Conservation (phyloP, 352 stramenopile genomes). For the Thalassiosira delicatula region DNA sequence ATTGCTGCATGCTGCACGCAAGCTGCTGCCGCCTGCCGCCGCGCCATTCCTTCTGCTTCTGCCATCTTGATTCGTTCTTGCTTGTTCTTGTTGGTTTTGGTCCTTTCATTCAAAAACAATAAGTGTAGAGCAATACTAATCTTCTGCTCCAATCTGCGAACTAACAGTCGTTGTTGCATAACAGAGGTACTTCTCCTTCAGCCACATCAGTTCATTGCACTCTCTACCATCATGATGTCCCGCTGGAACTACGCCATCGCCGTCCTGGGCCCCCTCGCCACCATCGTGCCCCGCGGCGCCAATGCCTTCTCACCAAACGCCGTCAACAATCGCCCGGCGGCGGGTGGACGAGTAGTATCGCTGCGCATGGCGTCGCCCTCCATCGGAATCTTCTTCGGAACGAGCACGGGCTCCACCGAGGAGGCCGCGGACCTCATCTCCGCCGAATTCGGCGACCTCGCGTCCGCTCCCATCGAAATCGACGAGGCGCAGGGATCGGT, state of each 20-base stretch:
- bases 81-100: slow-evolving; percentile 1
- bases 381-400: slow-evolving; percentile 83
- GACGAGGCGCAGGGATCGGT: slow-evolving; percentile 74
- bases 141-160: too few relatives aligned
- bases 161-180: too few relatives aligned
- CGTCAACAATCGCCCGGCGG: too few relatives aligned
- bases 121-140: too few relatives aligned
- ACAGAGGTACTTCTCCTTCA: too few relatives aligned
- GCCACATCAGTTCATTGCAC: too few relatives aligned
- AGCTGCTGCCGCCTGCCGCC: background rate
- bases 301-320: background rate
- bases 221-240: slow-evolving; percentile 11
- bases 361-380: slow-evolving; percentile 16
- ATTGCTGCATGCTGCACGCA: too few relatives aligned
- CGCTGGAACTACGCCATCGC: slow-evolving; percentile 9
- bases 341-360: too few relatives aligned
- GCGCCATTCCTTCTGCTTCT: background rate
- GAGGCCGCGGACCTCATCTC: slow-evolving; percentile 71
- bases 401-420: slow-evolving; percentile 79
- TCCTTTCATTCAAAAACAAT: too few relatives aligned
- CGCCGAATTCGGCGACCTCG: slow-evolving; percentile 71
- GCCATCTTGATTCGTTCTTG: background rate
- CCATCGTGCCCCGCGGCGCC: too few relatives aligned
- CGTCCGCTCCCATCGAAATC: slow-evolving; percentile 80
- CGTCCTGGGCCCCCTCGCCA: slow-evolving; percentile 25